These are phyloP conservation scores for Cenchrus purpureus DNA, from an alignment of 176 grass and related monocot species.

Conservation along the genomic window DNA sequence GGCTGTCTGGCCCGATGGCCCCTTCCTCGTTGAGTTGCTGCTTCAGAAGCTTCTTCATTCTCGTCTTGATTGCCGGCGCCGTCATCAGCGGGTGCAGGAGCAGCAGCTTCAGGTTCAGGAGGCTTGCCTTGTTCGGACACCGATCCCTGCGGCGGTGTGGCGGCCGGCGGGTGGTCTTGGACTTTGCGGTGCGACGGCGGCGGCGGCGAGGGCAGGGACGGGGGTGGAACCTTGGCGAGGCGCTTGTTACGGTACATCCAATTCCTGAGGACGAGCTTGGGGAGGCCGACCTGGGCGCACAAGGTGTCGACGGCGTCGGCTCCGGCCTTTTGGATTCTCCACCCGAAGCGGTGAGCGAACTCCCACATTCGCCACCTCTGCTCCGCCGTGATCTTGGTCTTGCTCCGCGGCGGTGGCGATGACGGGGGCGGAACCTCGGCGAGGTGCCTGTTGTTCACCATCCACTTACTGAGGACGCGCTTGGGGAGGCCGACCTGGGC, in stretches of 20 bases:
- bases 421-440: conserved; percentile 23
- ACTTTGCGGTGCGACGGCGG: neutral
- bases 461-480: conserved; percentile 72
- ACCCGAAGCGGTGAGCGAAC: conserved; percentile 69
- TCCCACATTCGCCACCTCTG: conserved; percentile 51
- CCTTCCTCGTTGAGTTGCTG: neutral
- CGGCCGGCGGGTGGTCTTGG: neutral
- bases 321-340: conserved; percentile 67
- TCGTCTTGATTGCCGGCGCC: neutral
- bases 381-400: neutral
- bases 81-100: neutral
- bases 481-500: conserved; percentile 56
- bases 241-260: conserved; percentile 71
- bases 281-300: conserved; percentile 63
- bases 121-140: neutral
- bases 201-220: neutral
- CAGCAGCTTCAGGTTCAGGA: neutral
- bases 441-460: conserved; percentile 67
- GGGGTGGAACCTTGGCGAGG: conserved; percentile 38
- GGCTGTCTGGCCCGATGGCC: neutral
- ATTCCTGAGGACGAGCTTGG: conserved; percentile 59
- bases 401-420: neutral
- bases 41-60: conserved; percentile 5
- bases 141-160: neutral
- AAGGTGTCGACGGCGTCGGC: conserved; percentile 55